These are phyloP conservation scores for Picea mariana DNA, from an alignment of 83 land plant genomes.

Conservation along the genomic window DNA sequence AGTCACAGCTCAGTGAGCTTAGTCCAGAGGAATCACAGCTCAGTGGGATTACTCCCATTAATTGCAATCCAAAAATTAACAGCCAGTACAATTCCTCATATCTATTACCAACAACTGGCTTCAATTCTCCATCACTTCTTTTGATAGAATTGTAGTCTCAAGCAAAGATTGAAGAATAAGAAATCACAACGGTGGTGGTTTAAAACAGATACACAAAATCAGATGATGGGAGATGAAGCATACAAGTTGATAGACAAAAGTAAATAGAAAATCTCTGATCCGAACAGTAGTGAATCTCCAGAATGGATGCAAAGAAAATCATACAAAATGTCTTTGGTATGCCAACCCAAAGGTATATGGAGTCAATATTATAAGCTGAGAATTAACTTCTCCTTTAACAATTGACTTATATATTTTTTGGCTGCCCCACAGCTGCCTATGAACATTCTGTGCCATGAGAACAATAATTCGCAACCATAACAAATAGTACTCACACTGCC, in stretches of 20 bases:
- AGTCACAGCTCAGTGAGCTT: no score
- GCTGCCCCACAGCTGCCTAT: neutral
- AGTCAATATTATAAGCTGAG: neutral
- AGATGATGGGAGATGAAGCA: neutral
- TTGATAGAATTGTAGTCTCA: neutral
- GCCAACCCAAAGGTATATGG: conserved; percentile 4
- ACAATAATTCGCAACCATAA: neutral
- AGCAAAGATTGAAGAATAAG: no score
- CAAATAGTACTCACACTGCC: neutral
- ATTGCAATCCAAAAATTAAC: no score
- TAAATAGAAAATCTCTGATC: no score
- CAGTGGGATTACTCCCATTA: no score
- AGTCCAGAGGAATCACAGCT: no score
- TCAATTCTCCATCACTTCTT: neutral
- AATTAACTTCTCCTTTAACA: neutral
- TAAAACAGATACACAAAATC: neutral
- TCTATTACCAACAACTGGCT: no score
- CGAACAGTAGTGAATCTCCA: neutral
- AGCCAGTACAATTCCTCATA: no score
- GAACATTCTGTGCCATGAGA: neutral
- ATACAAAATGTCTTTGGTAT: neutral
- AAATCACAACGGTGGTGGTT: neutral
- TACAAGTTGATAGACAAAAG: no score
- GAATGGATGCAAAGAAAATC: neutral
- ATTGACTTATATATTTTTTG: neutral